Base-by-base conservation (phyloP, 768 basidiomycete species). In the Suillus clintonianus region DNA sequence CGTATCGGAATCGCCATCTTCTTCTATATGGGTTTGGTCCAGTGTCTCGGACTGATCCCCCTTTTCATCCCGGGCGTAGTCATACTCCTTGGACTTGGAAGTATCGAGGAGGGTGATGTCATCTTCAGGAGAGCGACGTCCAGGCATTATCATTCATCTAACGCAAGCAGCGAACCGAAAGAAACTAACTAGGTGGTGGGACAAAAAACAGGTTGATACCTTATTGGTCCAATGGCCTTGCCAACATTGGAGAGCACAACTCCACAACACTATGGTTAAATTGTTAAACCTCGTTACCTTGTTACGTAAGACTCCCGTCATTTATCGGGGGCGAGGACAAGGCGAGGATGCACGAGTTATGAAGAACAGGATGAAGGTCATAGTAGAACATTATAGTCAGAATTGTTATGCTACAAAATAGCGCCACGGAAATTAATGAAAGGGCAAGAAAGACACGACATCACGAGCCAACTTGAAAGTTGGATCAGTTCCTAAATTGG, bases 1-100 rank as follows among this genome's bases (percentile, higher is more conserved):
- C 9, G 64, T 69, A 39, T 76, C 74, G 19, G 76, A 71, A 19
- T 73, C 74, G 9, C 22, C 19, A 22, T 65, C 67, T 32, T 64
- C 59, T 36, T 62, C 60, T 0, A 57, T 61, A 24, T 62, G 62
- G 36, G 37, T 63, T 30, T 69, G 63, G 24, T 39, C 62, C 30
- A 57, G 43, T 17, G 62, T 42, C 32, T 45, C 64, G 24, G 59
- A 42, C 11, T 65, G 53, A 27, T 61, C 66, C n/a, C 24, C 66
- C 30, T 67, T 65, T n/a, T 65, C 65, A 45, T 67, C 64, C 9
- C 36, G 67, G 50, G 42, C 41, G 36, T 1, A 32, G 22, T 64
- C 62, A 9, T 51, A 62, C 17, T 63, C 63, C 47, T n/a, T 66
- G 19, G 65, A 36, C 27, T 67, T 67, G 14, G 67, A 60, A 37